Base-by-base conservation (phyloP, 768 basidiomycete species). In the Mycena pura region DNA sequence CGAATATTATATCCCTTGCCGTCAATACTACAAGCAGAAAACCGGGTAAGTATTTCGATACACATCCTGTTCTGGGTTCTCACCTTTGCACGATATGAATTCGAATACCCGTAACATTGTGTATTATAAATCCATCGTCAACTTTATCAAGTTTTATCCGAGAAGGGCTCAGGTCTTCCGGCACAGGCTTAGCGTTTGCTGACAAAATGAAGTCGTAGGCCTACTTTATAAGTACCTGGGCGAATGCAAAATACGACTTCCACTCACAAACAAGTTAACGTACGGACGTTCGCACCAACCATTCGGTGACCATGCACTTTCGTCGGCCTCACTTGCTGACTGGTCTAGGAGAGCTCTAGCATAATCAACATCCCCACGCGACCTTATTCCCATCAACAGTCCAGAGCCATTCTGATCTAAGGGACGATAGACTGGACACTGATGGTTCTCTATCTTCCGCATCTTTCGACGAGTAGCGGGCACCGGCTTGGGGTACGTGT, bases 1-100 rank as follows among this genome's bases (percentile, higher is more conserved):
- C 90, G 83, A 52, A 98, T 82, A 67, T 96, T 92, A 67, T 94
- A 96, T 8, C 95, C 95, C 66, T 82, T 88, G 13, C 89, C 89
- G 67, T 96, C 95, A 52, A 95, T n/a, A n/a, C n/a, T n/a, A n/a
- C n/a, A n/a, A n/a, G n/a, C n/a, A n/a, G n/a, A n/a, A n/a, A n/a
- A n/a, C n/a, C n/a, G n/a, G n/a, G n/a, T n/a, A n/a, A n/a, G n/a
- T n/a, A n/a, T n/a, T n/a, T n/a, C n/a, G n/a, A n/a, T n/a, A n/a
- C n/a, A n/a, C n/a, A n/a, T n/a, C n/a, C n/a, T n/a, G n/a, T n/a
- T n/a, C n/a, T n/a, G n/a, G n/a, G n/a, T n/a, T n/a, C n/a, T n/a
- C n/a, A 72, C 25, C 93, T 82, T 69, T 85, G 89, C 22, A 92
- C 87, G 19, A 96, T 88, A 62, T 87, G 88, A 2, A 88, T 83